Base-by-base conservation (phyloP, 768 basidiomycete genomes). In the Kwoniella botswanensis region DNA sequence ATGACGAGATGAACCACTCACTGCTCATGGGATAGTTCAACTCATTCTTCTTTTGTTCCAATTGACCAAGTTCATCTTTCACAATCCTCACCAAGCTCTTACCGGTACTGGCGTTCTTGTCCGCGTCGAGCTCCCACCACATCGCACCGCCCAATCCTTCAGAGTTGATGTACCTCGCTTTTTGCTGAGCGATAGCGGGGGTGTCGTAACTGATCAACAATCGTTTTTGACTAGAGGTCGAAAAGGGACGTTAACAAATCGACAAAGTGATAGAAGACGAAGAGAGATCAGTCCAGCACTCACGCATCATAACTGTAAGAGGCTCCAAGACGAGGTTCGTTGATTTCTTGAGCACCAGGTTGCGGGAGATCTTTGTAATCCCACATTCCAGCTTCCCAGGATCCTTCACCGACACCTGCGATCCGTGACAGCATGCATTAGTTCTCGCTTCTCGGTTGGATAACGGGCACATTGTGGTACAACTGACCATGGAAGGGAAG, bases 321-420 rank as follows among this genome's bases (percentile, higher is more conserved):
- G 54, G 94, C 93, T 21, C 90, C 82, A 17, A 86, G 85, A 26
- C 87, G 85, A 52, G 89, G 86, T 83, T 98, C 93, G 55, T 88
- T 87, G 74, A 88, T 85, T 1, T 90, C 81, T 44, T 89, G 84
- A 0, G 92, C 87, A 5, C 89, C 91, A 1, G 92, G 89, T 1
- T 91, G 87, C 0, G 96, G 96, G 5, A 98, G 87, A 0, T 87
- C 89, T 68, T 95, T 92, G 81, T 98, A 98, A 84, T 99, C 96
- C 82, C 92, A 93, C 71, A 91, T 86, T 55, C 85, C 84, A 3
- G 78, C 88, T 81, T 98, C 96, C 96, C 96, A 98, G 55, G 88
- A 91, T 43, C 96, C 96, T 60, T 86, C 88, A 4, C 96, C 97
- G 55, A 92, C 67, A 41, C 80, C 80, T 78, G 63, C 0, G 6